Conservation (phyloP, 1,139 yeast species). For the Taphrina wiesneri region DNA sequence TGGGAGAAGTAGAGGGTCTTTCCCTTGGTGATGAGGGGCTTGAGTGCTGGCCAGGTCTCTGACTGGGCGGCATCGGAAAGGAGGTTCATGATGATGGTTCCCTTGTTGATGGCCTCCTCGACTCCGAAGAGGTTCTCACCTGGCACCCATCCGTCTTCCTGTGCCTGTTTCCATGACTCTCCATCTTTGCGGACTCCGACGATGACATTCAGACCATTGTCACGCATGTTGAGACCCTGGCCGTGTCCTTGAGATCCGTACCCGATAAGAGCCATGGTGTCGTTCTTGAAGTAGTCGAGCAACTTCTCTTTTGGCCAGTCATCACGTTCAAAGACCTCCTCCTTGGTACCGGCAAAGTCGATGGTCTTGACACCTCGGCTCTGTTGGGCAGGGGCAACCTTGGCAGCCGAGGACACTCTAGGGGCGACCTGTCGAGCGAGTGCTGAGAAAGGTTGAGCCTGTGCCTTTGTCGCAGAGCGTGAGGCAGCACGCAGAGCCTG, state of each 20-base stretch:
- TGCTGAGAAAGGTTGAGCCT: constrained; percentile 39
- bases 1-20: constrained; percentile 97
- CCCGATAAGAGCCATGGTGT: constrained; percentile 95
- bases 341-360: constrained; percentile 95
- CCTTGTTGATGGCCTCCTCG: constrained; percentile 84
- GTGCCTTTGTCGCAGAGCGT: constrained; percentile 41
- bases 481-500: constrained; percentile 43
- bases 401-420: constrained; percentile 41
- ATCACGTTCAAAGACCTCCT: constrained; percentile 90
- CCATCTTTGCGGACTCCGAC: constrained; percentile 98
- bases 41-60: constrained; percentile 87
- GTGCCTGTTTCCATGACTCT: constrained; percentile 99
- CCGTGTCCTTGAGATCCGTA: constrained; percentile 99
- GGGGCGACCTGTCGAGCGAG: constrained; percentile 43
- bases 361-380: constrained; percentile 90
- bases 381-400: constrained; percentile 42
- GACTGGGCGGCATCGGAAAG: constrained; percentile 99
- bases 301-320: constrained; percentile 99
- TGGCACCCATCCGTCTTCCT: constrained; percentile 99
- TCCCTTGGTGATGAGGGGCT: constrained; percentile 92
- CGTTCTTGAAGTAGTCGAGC: constrained; percentile 94
- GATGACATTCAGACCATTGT: constrained; percentile 95
- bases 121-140: constrained; percentile 97
- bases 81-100: constrained; percentile 95
- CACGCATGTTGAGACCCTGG: constrained; percentile 98